Conservation (phyloP, 192 early-diverging fungal genomes). For the Diversispora epigaea region DNA sequence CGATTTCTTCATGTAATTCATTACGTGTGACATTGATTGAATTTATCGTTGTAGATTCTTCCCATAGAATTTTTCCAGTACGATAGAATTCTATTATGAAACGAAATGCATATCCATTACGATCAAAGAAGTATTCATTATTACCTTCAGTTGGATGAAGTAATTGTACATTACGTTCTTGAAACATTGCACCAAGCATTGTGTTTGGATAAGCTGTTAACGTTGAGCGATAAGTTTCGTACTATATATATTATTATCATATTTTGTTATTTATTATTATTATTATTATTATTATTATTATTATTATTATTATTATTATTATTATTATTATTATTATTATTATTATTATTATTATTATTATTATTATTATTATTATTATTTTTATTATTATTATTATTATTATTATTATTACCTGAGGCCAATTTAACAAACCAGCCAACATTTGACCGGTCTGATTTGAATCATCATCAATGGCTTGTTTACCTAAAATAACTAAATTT, state of each 20-base stretch:
- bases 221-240: slow-evolving; percentile 1
- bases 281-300: no score
- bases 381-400: no score
- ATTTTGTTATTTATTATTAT: no score
- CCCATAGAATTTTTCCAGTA: background rate
- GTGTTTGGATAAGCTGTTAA: slow-evolving; percentile 8
- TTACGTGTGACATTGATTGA: background rate
- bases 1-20: background rate
- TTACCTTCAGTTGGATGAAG: background rate
- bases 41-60: background rate
- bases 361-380: background rate
- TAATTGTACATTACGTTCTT: background rate
- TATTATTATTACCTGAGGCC: slow-evolving; percentile 73
- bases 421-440: slow-evolving; percentile 91
- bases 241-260: background rate
- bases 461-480: slow-evolving; percentile 99
- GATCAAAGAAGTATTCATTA: background rate
- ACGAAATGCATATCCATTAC: background rate
- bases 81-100: slow-evolving; percentile 1
- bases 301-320: no score
- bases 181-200: slow-evolving; percentile 5
- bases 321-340: no score
- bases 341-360: no score
- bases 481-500: slow-evolving; percentile 92
- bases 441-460: slow-evolving; percentile 97